Base-by-base conservation (phyloP, 2,329 filamentous ascomycete genomes). In the Fusarium nematophilum region DNA sequence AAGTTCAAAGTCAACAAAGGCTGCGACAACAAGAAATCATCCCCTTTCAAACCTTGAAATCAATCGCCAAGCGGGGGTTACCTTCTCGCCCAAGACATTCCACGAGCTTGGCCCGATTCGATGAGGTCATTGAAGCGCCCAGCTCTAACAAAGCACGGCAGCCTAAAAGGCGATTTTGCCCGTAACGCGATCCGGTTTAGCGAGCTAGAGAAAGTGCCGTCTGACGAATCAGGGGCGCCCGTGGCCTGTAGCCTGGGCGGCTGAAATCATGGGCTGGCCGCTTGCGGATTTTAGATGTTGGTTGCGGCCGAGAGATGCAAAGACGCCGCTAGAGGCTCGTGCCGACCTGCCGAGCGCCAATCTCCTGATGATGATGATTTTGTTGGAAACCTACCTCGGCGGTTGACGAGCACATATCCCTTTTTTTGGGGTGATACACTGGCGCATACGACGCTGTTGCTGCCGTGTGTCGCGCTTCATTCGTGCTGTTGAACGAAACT, bases 71-170 rank as follows among this genome's bases (percentile, higher is more conserved):
- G 60, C 57, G 50, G 60, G 44, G 44, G 57, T 31, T 34, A 8
- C 29, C 7, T 47, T 9, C 54, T 48, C n/a, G n/a, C n/a, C 55
- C 55, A 63, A 64, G 60, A 61, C 60, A 64, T 57, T 57, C 59
- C 59, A 45, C 15, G 31, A 54, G 31, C 56, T 61, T 64, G 46
- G 59, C 59, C 14, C 9, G 36, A 27, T 31, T 47, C 23, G 25
- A 57, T 63, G 60, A 63, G 51, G 56, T 63, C 60, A 63, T 64
- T 37, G 51, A 64, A 36, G 34, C 42, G 56, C n/a, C 59, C 50
- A 57, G 36, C 40, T 52, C 33, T 26, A n/a, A n/a, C n/a, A 14
- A 23, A 31, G 45, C 10, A 48, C 45, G 45, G 45, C 45, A 39
- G 43, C 37, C 40, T 40, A 50, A 27, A 29, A 29, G 6, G 48